A percentile compares a stretch with the other conserved stretches of the same genome.
Conservation (phyloP, 441 rosid genomes). For the Pelargonium myrrhifolium region DNA sequence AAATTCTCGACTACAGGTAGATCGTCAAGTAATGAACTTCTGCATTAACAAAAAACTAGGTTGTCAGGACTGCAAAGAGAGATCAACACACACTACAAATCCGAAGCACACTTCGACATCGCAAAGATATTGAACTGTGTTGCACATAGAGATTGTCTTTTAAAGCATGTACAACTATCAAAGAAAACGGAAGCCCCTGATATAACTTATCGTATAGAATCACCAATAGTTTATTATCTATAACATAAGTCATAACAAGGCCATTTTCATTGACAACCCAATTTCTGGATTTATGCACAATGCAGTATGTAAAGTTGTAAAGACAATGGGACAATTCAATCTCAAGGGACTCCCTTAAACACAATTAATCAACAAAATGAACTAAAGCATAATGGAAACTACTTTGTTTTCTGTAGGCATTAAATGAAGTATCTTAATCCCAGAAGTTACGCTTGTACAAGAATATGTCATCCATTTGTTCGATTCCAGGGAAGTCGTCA, state of each 20-base stretch:
- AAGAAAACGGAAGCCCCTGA: neutral
- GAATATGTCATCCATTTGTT: slow-evolving; percentile 3
- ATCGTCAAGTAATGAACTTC: neutral
- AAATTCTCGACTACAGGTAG: neutral
- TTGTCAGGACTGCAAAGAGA: neutral
- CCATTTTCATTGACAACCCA: too few species aligned
- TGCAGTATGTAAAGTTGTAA: neutral
- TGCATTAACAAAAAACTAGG: neutral
- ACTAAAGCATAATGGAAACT: slow-evolving; percentile 26
- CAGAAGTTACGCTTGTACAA: slow-evolving; percentile 30
- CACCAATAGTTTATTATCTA: too few species aligned
- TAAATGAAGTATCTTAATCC: slow-evolving; percentile 34
- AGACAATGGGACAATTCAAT: slow-evolving; percentile 1
- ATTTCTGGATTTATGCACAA: too few species aligned
- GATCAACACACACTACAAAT: neutral
- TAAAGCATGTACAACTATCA: neutral
- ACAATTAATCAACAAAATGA: slow-evolving; percentile 18
- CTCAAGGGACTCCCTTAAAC: slow-evolving; percentile 8
- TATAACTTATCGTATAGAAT: neutral
- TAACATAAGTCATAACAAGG: too few species aligned
- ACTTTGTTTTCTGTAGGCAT: slow-evolving; percentile 25
- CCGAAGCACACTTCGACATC: neutral
- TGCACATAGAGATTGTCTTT: neutral
- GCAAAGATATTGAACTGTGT: neutral
- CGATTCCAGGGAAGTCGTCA: neutral